These are phyloP conservation scores for Pseudocercospora macadamiae DNA, from an alignment of 2,329 filamentous ascomycete species.

Conservation along the genomic window DNA sequence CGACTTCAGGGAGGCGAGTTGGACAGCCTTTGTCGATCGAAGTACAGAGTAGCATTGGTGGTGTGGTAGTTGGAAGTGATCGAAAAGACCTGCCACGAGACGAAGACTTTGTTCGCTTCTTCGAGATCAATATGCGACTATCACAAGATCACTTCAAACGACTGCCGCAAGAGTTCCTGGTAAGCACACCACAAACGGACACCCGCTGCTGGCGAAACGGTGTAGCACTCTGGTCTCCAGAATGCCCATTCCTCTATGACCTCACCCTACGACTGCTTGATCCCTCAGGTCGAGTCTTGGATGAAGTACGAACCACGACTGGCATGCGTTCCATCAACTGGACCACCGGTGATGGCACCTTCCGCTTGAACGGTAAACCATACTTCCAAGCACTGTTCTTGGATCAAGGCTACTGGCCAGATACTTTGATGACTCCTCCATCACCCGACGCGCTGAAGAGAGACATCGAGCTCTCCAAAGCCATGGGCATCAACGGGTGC, in stretches of 20 bases:
- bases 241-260: constrained; percentile 61
- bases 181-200: constrained; percentile 43
- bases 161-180: constrained; percentile 43
- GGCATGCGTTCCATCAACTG: constrained; percentile 66
- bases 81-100: constrained; percentile 53
- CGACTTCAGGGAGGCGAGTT: constrained; percentile 53
- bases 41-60: constrained; percentile 57
- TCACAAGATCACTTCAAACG: constrained; percentile 45
- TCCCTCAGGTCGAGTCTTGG: constrained; percentile 45
- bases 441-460: constrained; percentile 47
- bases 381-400: constrained; percentile 64
- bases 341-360: constrained; percentile 60
- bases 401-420: constrained; percentile 67
- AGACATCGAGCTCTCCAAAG: constrained; percentile 61
- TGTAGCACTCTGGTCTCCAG: constrained; percentile 65
- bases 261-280: constrained; percentile 58
- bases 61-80: constrained; percentile 50
- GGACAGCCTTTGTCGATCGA: constrained; percentile 55
- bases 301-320: constrained; percentile 62
- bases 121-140: constrained; percentile 54
- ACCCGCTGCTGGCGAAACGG: constrained; percentile 54
- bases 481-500: constrained; percentile 67
- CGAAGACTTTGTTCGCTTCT: constrained; percentile 51
- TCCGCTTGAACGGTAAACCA: constrained; percentile 61
- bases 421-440: constrained; percentile 63